These are phyloP conservation scores for Crinitomyces ghanaensis DNA, from an alignment of 805 yeast species.

Conservation along the genomic window DNA sequence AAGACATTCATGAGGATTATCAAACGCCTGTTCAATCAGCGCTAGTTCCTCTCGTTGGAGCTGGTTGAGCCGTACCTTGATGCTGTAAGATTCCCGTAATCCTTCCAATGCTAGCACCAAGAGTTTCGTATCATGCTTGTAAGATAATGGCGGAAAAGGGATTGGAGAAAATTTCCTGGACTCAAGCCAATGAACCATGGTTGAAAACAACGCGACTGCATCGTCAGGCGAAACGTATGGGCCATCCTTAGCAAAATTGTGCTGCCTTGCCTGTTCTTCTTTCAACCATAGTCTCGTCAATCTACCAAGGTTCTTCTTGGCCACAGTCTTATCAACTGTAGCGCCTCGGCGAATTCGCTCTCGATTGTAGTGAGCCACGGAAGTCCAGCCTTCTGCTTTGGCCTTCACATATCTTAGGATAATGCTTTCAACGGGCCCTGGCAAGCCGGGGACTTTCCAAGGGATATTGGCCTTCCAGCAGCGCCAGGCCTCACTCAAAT, in stretches of 20 bases:
- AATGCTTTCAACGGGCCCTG: slow-evolving; percentile 76
- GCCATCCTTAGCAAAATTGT: slow-evolving; percentile 67
- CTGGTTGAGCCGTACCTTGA: slow-evolving; percentile 69
- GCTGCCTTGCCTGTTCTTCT: slow-evolving; percentile 83
- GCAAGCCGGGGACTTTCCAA: slow-evolving; percentile 95
- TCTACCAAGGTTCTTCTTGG: slow-evolving; percentile 86
- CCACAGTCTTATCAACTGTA: slow-evolving; percentile 87
- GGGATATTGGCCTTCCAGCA: slow-evolving; percentile 99
- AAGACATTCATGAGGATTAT: slow-evolving; percentile 88
- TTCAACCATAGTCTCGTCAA: slow-evolving; percentile 87
- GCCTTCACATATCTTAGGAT: slow-evolving; percentile 86
- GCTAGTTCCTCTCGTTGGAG: slow-evolving; percentile 88
- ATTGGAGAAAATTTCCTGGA: slow-evolving; percentile 72
- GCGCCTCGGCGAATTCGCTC: slow-evolving; percentile 84
- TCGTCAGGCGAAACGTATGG: slow-evolving; percentile 79
- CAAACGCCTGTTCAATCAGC: slow-evolving; percentile 90
- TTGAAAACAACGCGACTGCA: slow-evolving; percentile 76
- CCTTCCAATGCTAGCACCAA: slow-evolving; percentile 82
- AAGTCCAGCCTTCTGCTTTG: slow-evolving; percentile 94
- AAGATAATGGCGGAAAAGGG: slow-evolving; percentile 85
- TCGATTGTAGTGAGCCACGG: slow-evolving; percentile 85
- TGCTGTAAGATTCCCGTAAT: slow-evolving; percentile 67
- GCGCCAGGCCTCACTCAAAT: slow-evolving; percentile 96
- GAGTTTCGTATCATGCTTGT: slow-evolving; percentile 87
- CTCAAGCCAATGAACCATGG: slow-evolving; percentile 88